A percentile compares a stretch with the other conserved stretches of the same genome.
phyloP scores from a whole-genome alignment of 176 grass and related monocot genomes.

The Tillandsia fasciculata region DNA sequence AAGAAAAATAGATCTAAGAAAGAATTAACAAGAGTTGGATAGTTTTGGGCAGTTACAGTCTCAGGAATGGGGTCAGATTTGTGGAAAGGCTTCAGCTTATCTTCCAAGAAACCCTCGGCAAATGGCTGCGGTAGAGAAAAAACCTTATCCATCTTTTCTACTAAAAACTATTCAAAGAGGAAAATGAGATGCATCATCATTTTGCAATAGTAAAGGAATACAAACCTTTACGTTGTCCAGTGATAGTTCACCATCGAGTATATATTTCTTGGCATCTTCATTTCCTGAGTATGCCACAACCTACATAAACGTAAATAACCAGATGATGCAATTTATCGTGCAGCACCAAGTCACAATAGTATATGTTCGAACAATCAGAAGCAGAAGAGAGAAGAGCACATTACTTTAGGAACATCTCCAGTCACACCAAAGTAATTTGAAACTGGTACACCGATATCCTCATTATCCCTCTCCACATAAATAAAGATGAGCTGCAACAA shows the following conservation, averaged over 20 bases:
- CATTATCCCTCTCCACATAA: slow-evolving; percentile 71
- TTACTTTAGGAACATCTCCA: slow-evolving; percentile 59
- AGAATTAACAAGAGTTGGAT: slow-evolving; percentile 1
- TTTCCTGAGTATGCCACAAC: slow-evolving; percentile 91
- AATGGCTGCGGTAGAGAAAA: slow-evolving; percentile 15
- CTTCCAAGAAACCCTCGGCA: slow-evolving; percentile 65
- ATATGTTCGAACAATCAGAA: not conserved
- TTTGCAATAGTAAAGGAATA: not conserved
- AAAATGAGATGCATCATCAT: too few relatives aligned
- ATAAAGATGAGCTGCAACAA: slow-evolving; percentile 77
- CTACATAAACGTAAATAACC: slow-evolving; percentile 24
- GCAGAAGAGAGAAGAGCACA: not conserved
- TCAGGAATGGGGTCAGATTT: slow-evolving; percentile 84
- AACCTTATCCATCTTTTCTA: not conserved
- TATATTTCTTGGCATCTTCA: slow-evolving; percentile 78
- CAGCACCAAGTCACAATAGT: not conserved
- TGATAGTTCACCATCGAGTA: slow-evolving; percentile 54
- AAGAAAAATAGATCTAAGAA: slow-evolving; percentile 1
- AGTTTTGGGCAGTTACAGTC: slow-evolving; percentile 38
- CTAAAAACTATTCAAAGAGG: too few relatives aligned
- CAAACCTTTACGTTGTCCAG: slow-evolving; percentile 55
- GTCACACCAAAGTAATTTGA: slow-evolving; percentile 81
- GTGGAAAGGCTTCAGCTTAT: slow-evolving; percentile 71
- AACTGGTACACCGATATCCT: slow-evolving; percentile 81
- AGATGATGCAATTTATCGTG: not conserved